Conservation (phyloP, 345 rosid species). For the Brassica rapa region DNA sequence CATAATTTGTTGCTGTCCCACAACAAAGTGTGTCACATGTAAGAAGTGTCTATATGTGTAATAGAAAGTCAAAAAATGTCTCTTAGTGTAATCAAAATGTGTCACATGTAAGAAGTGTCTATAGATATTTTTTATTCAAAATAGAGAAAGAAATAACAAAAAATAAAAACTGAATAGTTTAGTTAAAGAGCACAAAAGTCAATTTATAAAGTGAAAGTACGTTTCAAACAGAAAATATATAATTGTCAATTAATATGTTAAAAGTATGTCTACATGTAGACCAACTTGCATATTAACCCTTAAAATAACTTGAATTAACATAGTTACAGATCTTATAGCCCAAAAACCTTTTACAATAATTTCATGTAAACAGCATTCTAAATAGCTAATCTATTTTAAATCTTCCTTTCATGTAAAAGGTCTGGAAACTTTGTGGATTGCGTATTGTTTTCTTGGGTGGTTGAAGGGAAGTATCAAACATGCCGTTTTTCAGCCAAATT, state of each 20-base stretch:
- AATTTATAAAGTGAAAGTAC: background rate
- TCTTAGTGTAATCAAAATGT: too few species aligned
- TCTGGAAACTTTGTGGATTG: background rate
- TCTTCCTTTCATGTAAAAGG: background rate
- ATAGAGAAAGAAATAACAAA: too few species aligned
- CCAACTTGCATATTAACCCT: background rate
- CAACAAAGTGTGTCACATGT: too few species aligned
- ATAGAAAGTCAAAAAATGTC: too few species aligned
- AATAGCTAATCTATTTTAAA: background rate
- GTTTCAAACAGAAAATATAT: background rate
- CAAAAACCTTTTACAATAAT: background rate
- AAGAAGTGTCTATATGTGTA: too few species aligned
- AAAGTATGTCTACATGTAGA: background rate
- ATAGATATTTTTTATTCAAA: too few species aligned
- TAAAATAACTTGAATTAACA: background rate
- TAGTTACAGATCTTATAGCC: background rate
- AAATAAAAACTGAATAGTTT: too few species aligned
- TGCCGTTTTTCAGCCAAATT: conserved; percentile 17
- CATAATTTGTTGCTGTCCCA: too few species aligned
- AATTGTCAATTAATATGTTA: background rate
- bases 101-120: too few species aligned
- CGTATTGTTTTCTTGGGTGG: background rate
- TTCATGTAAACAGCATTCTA: background rate
- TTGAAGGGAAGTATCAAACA: background rate
- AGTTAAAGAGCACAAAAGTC: background rate